Evolutionary conservation across 2,329 filamentous ascomycete species (phyloP).

Genomic region (Calonectria montana): DNA sequence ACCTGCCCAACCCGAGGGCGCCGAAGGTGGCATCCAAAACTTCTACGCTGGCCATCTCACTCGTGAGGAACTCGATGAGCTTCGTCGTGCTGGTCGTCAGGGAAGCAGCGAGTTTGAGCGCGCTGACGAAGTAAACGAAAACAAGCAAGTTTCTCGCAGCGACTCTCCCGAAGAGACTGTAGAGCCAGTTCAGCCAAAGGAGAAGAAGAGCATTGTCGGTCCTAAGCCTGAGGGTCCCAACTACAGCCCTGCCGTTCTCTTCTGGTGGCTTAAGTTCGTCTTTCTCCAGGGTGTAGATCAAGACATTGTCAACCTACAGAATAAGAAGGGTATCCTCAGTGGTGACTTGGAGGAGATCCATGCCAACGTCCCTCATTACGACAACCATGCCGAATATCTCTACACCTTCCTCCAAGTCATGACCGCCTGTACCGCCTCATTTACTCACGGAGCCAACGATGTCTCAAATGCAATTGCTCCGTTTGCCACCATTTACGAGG

Average conservation of each 20-base stretch:
- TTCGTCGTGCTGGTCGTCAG: slow-evolving; percentile 46
- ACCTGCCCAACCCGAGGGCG: slow-evolving; percentile 73
- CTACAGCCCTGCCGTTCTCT: slow-evolving; percentile 29
- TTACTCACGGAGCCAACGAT: slow-evolving; percentile 76
- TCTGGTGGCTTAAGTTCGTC: slow-evolving; percentile 39
- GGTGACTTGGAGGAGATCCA: slow-evolving; percentile 67
- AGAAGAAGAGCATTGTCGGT: slow-evolving; percentile 31
- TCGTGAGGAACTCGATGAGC: slow-evolving; percentile 60
- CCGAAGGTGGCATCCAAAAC: slow-evolving; percentile 64
- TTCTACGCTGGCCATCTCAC: slow-evolving; percentile 69
- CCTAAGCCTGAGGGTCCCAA: slow-evolving; percentile 32
- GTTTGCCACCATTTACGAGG: slow-evolving; percentile 71
- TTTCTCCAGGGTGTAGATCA: slow-evolving; percentile 43
- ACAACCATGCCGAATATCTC: slow-evolving; percentile 67
- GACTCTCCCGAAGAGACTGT: not conserved
- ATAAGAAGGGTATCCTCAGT: slow-evolving; percentile 61
- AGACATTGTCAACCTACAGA: slow-evolving; percentile 42
- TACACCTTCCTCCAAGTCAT: slow-evolving; percentile 71
- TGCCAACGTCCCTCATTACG: slow-evolving; percentile 67
- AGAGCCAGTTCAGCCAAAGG: slow-evolving; percentile 27
- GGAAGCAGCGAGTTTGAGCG: slow-evolving; percentile 38
- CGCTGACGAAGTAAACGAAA: slow-evolving; percentile 25
- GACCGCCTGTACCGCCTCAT: slow-evolving; percentile 72
- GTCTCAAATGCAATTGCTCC: slow-evolving; percentile 73
- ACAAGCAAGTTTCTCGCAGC: slow-evolving; percentile 35